Base-by-base conservation (phyloP, 768 basidiomycete species). In the Scleroderma bovista region DNA sequence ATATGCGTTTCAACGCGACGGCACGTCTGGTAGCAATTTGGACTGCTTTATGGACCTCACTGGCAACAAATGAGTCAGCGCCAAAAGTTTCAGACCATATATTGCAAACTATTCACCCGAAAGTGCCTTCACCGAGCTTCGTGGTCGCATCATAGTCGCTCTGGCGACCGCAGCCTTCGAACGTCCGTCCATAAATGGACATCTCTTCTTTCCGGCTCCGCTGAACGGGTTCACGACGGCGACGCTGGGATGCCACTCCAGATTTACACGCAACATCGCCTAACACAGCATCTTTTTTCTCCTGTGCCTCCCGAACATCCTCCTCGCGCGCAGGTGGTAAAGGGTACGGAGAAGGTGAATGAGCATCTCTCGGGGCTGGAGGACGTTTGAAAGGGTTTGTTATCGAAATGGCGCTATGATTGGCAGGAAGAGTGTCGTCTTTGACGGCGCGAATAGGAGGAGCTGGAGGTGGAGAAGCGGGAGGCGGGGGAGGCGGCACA, bases 91-190 rank as follows among this genome's bases (percentile, higher is more conserved):
- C 36, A 22, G 51, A 17, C 22, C 1, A 8, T 10, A 49, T 32
- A 53, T 45, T 46, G 15, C 29, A 24, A 38, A n/a, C 11, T 17
- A 80, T 86, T 41, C 65, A 91, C 87, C 94, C 95, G 67, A 98
- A 98, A 23, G 95, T 98, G 4, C 95, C 95, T 66, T 97, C 95
- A 33, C 95, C 95, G 15, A 98, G 72, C 69, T 97, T 96, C 3
- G 84, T 86, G 37, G 86, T 84, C 13, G 84, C 74, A 48, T 84
- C 80, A 64, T 96, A 97, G 55, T 89, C 88, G 15, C 69, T 69
- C 54, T 93, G 79, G 48, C 72, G 62, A 9, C 88, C 86, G 66
- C 85, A 84, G 6, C 91, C 84, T 33, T 71, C 69, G 59, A 93
- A 88, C 15, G 65, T 66, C 48, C 79, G 75, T 31, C 86, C 84